A percentile compares a stretch with the other conserved stretches of the same genome.
phyloP scores from a whole-genome alignment of 805 yeast species.

The Sugiyamaella mastotermitis region DNA sequence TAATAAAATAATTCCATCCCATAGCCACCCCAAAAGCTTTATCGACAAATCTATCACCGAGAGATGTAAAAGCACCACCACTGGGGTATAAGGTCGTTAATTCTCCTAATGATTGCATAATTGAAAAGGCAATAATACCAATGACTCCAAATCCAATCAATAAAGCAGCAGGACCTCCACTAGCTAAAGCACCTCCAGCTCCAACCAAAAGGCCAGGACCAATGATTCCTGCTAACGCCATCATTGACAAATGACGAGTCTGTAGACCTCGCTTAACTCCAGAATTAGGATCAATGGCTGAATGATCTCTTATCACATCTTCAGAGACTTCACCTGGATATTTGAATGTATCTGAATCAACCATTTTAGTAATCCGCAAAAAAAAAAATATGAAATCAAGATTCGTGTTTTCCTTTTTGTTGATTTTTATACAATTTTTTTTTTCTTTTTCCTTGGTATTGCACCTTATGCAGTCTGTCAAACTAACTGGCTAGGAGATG shows the following conservation, averaged over 20 bases:
- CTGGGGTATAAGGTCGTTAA: conserved; percentile 72
- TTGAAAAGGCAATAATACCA: conserved; percentile 46
- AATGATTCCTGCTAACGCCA: conserved; percentile 77
- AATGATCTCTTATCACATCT: too few relatives aligned
- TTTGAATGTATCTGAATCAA: too few relatives aligned
- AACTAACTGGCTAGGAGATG: too few relatives aligned
- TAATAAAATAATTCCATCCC: conserved; percentile 75
- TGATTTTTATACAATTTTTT: too few relatives aligned
- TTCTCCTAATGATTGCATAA: conserved; percentile 58
- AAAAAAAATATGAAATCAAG: too few relatives aligned
- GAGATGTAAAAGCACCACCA: conserved; percentile 66
- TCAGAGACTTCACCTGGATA: too few relatives aligned
- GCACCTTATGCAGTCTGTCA: too few relatives aligned
- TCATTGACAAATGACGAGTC: conserved; percentile 69
- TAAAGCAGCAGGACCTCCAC: conserved; percentile 48
- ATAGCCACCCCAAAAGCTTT: conserved; percentile 67
- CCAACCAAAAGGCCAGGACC: conserved; percentile 79
- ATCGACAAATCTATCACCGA: conserved; percentile 72
- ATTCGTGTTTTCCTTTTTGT: too few relatives aligned
- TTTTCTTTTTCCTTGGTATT: too few relatives aligned
- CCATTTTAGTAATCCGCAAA: too few relatives aligned
- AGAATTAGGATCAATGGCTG: conserved; percentile 24
- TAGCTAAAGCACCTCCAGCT: conserved; percentile 42
- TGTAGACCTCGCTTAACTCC: conserved; percentile 41
- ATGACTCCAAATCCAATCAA: conserved; percentile 43